A percentile compares a stretch with the other conserved stretches of the same genome.
These are phyloP conservation scores for Epichloe gansuensis DNA, from an alignment of 2,329 filamentous ascomycete genomes.

Conservation along the genomic window DNA sequence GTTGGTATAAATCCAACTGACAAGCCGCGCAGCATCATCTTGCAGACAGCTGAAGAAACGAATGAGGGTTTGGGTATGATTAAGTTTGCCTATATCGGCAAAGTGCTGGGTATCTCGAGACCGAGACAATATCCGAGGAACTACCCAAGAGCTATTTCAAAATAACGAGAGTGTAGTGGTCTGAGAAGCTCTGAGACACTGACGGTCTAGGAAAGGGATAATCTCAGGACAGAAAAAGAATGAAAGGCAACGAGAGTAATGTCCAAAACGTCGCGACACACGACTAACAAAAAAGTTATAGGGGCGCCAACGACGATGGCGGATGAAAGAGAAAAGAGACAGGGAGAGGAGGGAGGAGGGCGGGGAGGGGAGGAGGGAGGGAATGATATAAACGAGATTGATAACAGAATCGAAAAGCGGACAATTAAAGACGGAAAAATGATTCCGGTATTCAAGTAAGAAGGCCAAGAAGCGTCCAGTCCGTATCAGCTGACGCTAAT, in stretches of 20 bases:
- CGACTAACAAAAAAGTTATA: slow-evolving; percentile 1
- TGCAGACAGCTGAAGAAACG: background rate
- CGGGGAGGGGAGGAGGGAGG: background rate
- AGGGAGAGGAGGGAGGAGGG: background rate
- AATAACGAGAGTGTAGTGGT: background rate
- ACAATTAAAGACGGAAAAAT: background rate
- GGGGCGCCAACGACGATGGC: background rate
- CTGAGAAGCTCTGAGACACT: background rate
- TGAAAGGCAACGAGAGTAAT: slow-evolving; percentile 2
- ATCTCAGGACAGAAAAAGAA: slow-evolving; percentile 3
- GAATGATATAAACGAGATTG: slow-evolving; percentile 2
- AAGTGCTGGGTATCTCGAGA: background rate
- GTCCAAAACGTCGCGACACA: slow-evolving; percentile 1
- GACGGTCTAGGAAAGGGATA: slow-evolving; percentile 2
- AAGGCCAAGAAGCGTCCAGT: background rate
- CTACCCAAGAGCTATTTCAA: slow-evolving; percentile 3
- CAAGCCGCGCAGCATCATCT: slow-evolving; percentile 1
- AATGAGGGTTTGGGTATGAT: background rate
- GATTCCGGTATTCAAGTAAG: background rate
- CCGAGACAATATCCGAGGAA: background rate
- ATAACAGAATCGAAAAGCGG: background rate
- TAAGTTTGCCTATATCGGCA: background rate
- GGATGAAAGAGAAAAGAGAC: background rate
- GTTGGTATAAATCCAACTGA: background rate
- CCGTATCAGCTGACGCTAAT: slow-evolving; percentile 1